Evolutionary conservation across 768 basidiomycete species (phyloP), one percentile per base, ranked within the genome.

Genomic region (Xanthoconium purpureum): DNA sequence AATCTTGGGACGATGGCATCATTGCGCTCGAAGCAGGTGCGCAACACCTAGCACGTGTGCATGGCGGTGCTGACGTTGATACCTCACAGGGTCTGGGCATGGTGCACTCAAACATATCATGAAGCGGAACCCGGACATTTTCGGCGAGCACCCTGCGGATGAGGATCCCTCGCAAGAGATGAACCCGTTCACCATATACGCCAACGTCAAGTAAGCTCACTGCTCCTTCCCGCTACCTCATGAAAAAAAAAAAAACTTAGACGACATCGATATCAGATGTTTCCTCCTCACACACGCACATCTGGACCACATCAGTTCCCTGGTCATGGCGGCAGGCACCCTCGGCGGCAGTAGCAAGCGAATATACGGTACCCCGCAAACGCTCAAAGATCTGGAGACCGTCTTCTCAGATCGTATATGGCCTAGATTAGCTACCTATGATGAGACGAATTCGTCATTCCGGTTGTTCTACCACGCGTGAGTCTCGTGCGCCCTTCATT

Each of bases 271-370:
- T 13, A 20, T 11, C 44, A 94, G 92, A 58, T 90, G 85, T 61
- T 96, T 89, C 66, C 77, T 95, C 57, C 77, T 97, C 62, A 89
- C 90, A 6, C 94, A 96, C 67, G 87, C 90, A 0, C 95, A 98
- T 71, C 74, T 98, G 29, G 95, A 98, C 73, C 95, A 98, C 70
- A 80, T 92, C 63, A 83, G 81, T 57, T 85, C 91, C 39, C 78
- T 97, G 30, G 83, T 96, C 52, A 72, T 98, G 51, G 83, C 88
- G 2, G 92, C 94, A 15, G 95, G 94, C 37, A 86, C 92, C 1
- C 67, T 91, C 7, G 70, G 71, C 33, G 87, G 85, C 17, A 66
- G 75, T 36, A 76, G 83, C 18, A 89, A 88, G 62, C 82, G 80
- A 2, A 80, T 94, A 36, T 82, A 78, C 55, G 89, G 81, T 0